Conservation (phyloP, 1,284 basidiomycete genomes). For the Inonotus hispidus region DNA sequence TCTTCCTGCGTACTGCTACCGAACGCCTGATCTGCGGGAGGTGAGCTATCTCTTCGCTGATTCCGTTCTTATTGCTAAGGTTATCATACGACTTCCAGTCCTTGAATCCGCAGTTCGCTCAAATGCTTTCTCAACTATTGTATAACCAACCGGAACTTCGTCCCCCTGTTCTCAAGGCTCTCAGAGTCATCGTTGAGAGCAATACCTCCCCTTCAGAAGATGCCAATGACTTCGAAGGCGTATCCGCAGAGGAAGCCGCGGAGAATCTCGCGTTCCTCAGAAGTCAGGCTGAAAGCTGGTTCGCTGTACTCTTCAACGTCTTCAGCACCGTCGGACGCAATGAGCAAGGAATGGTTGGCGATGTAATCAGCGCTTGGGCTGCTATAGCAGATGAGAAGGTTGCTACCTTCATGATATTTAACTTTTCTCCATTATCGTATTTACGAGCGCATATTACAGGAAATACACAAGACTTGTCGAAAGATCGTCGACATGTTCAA, state of each 20-base stretch:
- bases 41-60: conserved; percentile 28
- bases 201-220: conserved; percentile 31
- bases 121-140: conserved; percentile 86
- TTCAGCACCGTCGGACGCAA: conserved; percentile 82
- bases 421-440: conserved; percentile 2
- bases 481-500: conserved; percentile 79
- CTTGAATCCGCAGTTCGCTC: conserved; percentile 71
- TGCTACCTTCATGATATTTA: not conserved
- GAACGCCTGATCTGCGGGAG: conserved; percentile 50
- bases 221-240: conserved; percentile 25
- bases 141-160: conserved; percentile 87
- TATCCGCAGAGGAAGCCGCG: conserved; percentile 47
- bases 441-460: conserved; percentile 34
- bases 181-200: conserved; percentile 78
- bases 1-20: conserved; percentile 78
- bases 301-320: conserved; percentile 96
- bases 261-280: conserved; percentile 73
- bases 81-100: conserved; percentile 38
- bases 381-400: conserved; percentile 74
- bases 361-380: conserved; percentile 85
- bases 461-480: conserved; percentile 73
- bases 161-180: conserved; percentile 74
- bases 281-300: conserved; percentile 84
- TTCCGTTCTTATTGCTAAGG: not conserved
- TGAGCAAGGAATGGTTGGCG: conserved; percentile 78